These are phyloP conservation scores for Phialemoniopsis sp. DNA, from an alignment of 2,329 filamentous ascomycete genomes.

Conservation along the genomic window DNA sequence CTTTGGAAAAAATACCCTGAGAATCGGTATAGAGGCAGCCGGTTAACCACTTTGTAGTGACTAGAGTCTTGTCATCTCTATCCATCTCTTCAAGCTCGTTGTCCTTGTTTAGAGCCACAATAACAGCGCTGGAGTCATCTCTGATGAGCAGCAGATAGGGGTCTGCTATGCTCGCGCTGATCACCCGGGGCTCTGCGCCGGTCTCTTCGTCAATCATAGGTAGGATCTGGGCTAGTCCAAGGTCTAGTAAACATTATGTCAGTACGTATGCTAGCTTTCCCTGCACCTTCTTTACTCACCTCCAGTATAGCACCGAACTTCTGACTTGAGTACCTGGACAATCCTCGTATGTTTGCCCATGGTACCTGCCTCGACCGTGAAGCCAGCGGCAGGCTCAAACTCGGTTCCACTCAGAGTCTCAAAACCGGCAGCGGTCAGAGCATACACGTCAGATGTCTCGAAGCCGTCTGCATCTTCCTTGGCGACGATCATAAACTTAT, in stretches of 20 bases:
- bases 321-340: constrained; percentile 81
- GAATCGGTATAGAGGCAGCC: constrained; percentile 79
- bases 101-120: constrained; percentile 75
- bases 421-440: constrained; percentile 67
- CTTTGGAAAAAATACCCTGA: constrained; percentile 46
- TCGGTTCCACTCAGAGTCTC: constrained; percentile 78
- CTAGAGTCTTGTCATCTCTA: constrained; percentile 51
- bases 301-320: constrained; percentile 86
- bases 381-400: constrained; percentile 85
- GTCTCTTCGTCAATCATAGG: constrained; percentile 91
- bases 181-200: constrained; percentile 71
- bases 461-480: constrained; percentile 65
- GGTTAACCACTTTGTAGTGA: constrained; percentile 70
- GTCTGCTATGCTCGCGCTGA: constrained; percentile 80
- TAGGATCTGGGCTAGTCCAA: constrained; percentile 85
- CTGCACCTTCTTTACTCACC: constrained; percentile 47
- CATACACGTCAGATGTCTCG: constrained; percentile 76
- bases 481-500: constrained; percentile 80
- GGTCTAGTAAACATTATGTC: constrained; percentile 46
- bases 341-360: constrained; percentile 78
- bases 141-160: constrained; percentile 80
- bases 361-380: constrained; percentile 80
- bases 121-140: constrained; percentile 75
- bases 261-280: neutral
- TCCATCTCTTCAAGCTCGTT: constrained; percentile 84